Evolutionary conservation across 768 basidiomycete species (phyloP).

Genomic region (Collybia nuda): DNA sequence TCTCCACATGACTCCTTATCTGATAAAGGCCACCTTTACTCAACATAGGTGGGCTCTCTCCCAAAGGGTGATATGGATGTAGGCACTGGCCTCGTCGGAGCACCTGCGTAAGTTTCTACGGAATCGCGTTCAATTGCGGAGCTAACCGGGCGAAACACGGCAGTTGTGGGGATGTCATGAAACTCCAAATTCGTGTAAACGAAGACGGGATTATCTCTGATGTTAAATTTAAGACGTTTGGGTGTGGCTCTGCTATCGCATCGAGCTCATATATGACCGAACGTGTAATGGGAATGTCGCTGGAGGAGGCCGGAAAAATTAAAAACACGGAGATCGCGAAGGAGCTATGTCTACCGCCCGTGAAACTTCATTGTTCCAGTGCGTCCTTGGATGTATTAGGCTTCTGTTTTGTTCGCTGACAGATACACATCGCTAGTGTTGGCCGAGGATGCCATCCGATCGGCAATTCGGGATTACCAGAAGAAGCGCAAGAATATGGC

Average conservation of each 20-base stretch:
- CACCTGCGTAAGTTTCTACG: constrained; percentile 75
- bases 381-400: constrained; percentile 28
- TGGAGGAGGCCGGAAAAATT: constrained; percentile 94
- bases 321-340: constrained; percentile 99
- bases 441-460: constrained; percentile 98
- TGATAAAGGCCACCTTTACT: constrained; percentile 46
- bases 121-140: constrained; percentile 20
- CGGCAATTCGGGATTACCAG: constrained; percentile 95
- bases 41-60: constrained; percentile 85
- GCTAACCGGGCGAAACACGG: constrained; percentile 20
- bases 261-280: constrained; percentile 99
- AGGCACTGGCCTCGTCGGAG: constrained; percentile 96
- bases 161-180: constrained; percentile 99
- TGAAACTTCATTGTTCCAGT: constrained; percentile 96
- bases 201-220: constrained; percentile 94
- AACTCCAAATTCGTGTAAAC: constrained; percentile 96
- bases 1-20: constrained; percentile 43
- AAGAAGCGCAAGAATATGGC: constrained; percentile 66
- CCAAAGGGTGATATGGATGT: constrained; percentile 91
- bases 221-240: constrained; percentile 99
- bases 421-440: constrained; percentile 57
- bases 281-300: constrained; percentile 89
- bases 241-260: constrained; percentile 97
- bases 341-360: constrained; percentile 92
- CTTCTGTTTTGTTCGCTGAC: background rate